These are phyloP conservation scores for Apiotrichum domesticum DNA, from an alignment of 1,284 basidiomycete species.

Conservation along the genomic window DNA sequence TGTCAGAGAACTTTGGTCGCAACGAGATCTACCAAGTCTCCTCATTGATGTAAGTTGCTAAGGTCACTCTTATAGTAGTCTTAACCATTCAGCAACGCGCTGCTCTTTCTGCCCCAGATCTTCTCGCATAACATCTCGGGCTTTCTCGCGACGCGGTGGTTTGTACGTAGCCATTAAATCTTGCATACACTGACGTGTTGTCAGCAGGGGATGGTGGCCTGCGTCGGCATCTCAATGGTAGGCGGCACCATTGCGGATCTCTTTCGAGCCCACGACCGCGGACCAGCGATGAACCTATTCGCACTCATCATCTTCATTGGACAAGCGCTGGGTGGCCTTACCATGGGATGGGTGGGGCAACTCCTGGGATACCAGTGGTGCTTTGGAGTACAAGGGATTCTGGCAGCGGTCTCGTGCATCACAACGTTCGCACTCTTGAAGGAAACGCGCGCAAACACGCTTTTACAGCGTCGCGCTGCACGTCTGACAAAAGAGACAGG, in stretches of 20 bases:
- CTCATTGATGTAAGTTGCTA: conserved; percentile 26
- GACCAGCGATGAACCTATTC: conserved; percentile 48
- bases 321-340: conserved; percentile 12
- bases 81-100: conserved; percentile 8
- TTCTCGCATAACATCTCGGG: conserved; percentile 33
- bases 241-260: conserved; percentile 46
- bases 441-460: conserved; percentile 47
- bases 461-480: conserved; percentile 45
- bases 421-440: conserved; percentile 39
- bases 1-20: conserved; percentile 40
- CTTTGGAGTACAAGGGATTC: conserved; percentile 35
- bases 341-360: conserved; percentile 29
- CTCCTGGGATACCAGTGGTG: conserved; percentile 33
- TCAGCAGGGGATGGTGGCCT: conserved; percentile 30
- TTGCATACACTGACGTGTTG: not conserved
- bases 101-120: conserved; percentile 44
- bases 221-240: conserved; percentile 39
- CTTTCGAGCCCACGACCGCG: conserved; percentile 40
- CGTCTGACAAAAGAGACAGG: conserved; percentile 45
- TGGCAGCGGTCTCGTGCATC: conserved; percentile 27
- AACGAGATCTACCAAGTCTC: conserved; percentile 39
- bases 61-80: too few relatives aligned
- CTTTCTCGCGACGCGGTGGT: conserved; percentile 38
- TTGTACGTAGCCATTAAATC: conserved; percentile 1
- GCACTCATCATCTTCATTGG: conserved; percentile 43